Evolutionary conservation across 2,329 filamentous ascomycete genomes (phyloP).

Genomic region (Cadophora luteo-olivacea): DNA sequence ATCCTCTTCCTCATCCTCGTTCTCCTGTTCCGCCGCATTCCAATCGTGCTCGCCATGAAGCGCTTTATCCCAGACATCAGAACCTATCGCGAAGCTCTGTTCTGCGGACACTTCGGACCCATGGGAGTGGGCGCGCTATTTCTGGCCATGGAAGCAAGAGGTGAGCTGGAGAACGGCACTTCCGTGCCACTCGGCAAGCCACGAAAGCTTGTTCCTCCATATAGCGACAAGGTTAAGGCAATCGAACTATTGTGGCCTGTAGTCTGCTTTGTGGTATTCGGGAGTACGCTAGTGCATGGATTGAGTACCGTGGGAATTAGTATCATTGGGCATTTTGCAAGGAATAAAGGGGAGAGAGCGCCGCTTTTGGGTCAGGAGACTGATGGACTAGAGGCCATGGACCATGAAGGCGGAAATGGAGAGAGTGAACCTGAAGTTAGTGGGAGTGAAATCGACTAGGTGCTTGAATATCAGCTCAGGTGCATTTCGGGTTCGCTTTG

Average conservation of each 20-base stretch:
- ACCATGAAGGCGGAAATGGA: constrained; percentile 49
- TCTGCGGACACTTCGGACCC: constrained; percentile 62
- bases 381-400: constrained; percentile 57
- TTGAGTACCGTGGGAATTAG: constrained; percentile 58
- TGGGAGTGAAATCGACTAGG: constrained; percentile 29
- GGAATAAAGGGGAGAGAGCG: constrained; percentile 54
- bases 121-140: constrained; percentile 64
- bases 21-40: constrained; percentile 58
- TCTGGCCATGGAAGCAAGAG: constrained; percentile 60
- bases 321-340: constrained; percentile 53
- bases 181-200: constrained; percentile 46
- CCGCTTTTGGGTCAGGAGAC: constrained; percentile 56
- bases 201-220: constrained; percentile 38
- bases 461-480: not conserved
- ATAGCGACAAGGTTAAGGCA: constrained; percentile 46
- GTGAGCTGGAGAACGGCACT: constrained; percentile 56
- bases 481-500: not conserved
- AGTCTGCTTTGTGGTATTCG: constrained; percentile 60
- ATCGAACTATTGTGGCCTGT: constrained; percentile 59
- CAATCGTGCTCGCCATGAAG: constrained; percentile 55
- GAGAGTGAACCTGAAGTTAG: constrained; percentile 45
- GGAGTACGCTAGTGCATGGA: constrained; percentile 60
- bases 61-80: constrained; percentile 54
- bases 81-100: constrained; percentile 58
- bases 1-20: constrained; percentile 55